phyloP scores from a whole-genome alignment of 2,329 filamentous ascomycete species.

The Aspergillus luchuensis region DNA sequence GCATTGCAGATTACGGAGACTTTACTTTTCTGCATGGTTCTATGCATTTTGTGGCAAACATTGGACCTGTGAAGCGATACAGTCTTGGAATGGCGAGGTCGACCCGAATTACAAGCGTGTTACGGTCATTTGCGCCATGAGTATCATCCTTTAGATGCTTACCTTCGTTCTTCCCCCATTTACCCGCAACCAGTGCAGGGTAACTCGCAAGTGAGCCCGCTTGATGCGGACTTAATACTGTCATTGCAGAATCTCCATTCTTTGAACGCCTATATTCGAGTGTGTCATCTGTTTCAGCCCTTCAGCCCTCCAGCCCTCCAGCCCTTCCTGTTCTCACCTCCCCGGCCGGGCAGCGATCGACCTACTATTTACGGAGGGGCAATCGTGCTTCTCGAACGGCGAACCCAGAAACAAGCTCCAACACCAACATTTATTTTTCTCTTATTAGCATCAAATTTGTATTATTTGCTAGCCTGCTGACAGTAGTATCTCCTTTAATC shows the following conservation, averaged over 20 bases:
- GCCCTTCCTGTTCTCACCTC: not conserved
- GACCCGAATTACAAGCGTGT: conserved; percentile 26
- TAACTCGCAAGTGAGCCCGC: conserved; percentile 20
- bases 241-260: conserved; percentile 13
- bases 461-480: not conserved
- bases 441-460: not conserved
- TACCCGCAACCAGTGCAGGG: conserved; percentile 19
- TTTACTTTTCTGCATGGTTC: conserved; percentile 12
- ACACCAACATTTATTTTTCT: not conserved
- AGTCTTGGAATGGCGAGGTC: conserved; percentile 31
- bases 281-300: not conserved
- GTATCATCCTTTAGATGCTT: conserved; percentile 27
- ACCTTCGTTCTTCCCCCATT: conserved; percentile 16
- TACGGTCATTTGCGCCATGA: conserved; percentile 32
- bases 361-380: not conserved
- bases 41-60: conserved; percentile 24
- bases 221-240: conserved; percentile 20
- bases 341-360: not conserved
- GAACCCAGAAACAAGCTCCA: not conserved
- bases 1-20: conserved; percentile 8
- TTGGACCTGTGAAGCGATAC: conserved; percentile 30
- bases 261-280: conserved; percentile 8
- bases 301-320: not conserved
- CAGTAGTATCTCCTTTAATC: not conserved
- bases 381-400: not conserved